phyloP scores from a whole-genome alignment of 2,329 filamentous ascomycete species.

The Fusarium continuum region DNA sequence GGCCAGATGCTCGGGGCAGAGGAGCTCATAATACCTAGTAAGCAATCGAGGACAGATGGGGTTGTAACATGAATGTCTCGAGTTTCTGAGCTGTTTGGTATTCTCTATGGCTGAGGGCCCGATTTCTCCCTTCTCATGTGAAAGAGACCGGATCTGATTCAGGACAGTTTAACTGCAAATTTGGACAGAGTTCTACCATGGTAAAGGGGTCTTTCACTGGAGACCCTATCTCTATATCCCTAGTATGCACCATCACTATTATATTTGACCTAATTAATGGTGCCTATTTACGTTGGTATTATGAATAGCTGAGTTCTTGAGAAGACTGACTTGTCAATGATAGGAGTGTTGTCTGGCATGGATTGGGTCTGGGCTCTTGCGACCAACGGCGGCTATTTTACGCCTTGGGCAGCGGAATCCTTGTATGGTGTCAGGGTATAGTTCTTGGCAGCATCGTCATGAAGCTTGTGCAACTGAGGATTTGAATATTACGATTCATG shows the following conservation, averaged over 20 bases:
- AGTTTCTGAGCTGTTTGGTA: neutral
- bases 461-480: conserved; percentile 2
- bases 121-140: conserved; percentile 1
- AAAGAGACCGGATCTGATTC: neutral
- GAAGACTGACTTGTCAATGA: no score
- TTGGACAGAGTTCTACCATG: conserved; percentile 3
- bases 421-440: conserved; percentile 1
- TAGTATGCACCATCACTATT: neutral
- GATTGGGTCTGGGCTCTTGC: conserved; percentile 11
- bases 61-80: conserved; percentile 11
- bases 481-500: neutral
- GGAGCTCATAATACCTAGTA: neutral
- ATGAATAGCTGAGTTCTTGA: no score
- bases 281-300: neutral
- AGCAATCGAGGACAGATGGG: neutral
- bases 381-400: conserved; percentile 19
- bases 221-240: neutral
- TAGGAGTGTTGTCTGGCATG: conserved; percentile 12
- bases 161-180: neutral
- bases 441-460: conserved; percentile 6
- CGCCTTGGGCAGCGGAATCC: conserved; percentile 22
- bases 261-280: neutral
- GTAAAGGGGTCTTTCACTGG: conserved; percentile 7
- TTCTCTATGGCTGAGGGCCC: neutral
- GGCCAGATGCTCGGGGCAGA: neutral